A percentile compares a stretch with the other conserved stretches of the same genome.
phyloP scores from a whole-genome alignment of 1,139 yeast species.

The Pichia cactophila region DNA sequence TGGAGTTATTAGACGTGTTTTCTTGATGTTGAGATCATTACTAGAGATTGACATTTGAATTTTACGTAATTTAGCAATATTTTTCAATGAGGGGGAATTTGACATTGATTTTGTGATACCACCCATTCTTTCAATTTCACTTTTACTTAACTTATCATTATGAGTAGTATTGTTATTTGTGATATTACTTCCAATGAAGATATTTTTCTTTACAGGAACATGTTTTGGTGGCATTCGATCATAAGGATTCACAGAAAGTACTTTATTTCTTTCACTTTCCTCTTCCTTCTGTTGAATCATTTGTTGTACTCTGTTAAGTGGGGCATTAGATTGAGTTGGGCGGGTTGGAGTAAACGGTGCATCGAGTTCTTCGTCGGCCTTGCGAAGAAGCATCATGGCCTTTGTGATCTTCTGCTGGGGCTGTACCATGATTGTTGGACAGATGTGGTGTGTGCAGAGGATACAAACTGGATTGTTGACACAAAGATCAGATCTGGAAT shows the following conservation, averaged over 20 bases:
- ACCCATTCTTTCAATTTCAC: constrained; percentile 26
- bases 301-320: constrained; percentile 24
- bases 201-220: constrained; percentile 14
- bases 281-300: constrained; percentile 27
- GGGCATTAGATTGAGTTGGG: constrained; percentile 6
- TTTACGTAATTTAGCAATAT: constrained; percentile 24
- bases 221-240: neutral
- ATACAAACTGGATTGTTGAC: neutral
- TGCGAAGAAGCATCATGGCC: neutral
- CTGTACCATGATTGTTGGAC: neutral
- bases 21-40: constrained; percentile 1
- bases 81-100: constrained; percentile 29
- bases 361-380: neutral
- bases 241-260: neutral
- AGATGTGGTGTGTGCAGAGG: neutral
- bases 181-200: constrained; percentile 14
- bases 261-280: constrained; percentile 15
- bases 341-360: constrained; percentile 7
- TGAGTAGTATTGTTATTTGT: neutral
- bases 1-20: constrained; percentile 2
- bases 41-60: constrained; percentile 22
- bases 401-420: neutral
- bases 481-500: too few relatives aligned
- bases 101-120: constrained; percentile 26
- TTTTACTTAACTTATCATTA: constrained; percentile 15